Percentiles rank a stretch among this genome's conserved stretches.
These are phyloP conservation scores for Fraxinus baroniana DNA, from an alignment of 305 asterid species.

Conservation along the genomic window DNA sequence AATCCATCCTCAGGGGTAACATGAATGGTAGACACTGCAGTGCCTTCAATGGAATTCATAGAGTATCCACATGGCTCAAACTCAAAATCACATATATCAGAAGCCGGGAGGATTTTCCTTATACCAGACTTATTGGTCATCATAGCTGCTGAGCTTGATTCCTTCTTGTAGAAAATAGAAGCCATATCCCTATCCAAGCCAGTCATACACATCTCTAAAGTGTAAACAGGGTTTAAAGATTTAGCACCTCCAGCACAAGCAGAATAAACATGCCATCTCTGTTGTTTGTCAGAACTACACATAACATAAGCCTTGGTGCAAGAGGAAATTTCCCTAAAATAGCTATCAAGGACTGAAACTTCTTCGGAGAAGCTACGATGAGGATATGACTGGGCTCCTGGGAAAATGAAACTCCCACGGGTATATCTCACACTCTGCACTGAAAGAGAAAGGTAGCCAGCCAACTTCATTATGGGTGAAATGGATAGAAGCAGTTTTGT, in stretches of 20 bases:
- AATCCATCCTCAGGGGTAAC: conserved; percentile 89
- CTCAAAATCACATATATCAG: conserved; percentile 75
- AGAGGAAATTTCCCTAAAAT: conserved; percentile 64
- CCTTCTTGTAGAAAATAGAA: conserved; percentile 59
- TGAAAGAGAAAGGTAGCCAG: conserved; percentile 45
- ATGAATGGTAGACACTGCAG: conserved; percentile 71
- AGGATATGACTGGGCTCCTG: conserved; percentile 74
- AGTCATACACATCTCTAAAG: conserved; percentile 87
- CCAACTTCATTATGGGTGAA: conserved; percentile 70
- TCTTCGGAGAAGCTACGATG: conserved; percentile 79
- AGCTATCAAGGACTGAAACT: conserved; percentile 63
- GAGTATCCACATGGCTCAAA: conserved; percentile 92
- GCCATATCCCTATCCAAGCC: conserved; percentile 70
- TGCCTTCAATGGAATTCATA: conserved; percentile 77
- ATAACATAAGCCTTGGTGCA: conserved; percentile 67
- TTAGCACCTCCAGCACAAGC: conserved; percentile 49
- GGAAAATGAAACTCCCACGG: conserved; percentile 84
- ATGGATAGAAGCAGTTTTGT: conserved; percentile 74
- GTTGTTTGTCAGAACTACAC: conserved; percentile 44
- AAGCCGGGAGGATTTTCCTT: conserved; percentile 69
- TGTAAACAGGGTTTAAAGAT: conserved; percentile 45
- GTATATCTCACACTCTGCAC: conserved; percentile 64
- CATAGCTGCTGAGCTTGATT: conserved; percentile 47
- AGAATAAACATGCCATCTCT: conserved; percentile 76
- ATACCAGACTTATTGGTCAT: conserved; percentile 73